Evolutionary conservation across 2,329 filamentous ascomycete genomes (phyloP).

Genomic region (Phialocephala subalpina): DNA sequence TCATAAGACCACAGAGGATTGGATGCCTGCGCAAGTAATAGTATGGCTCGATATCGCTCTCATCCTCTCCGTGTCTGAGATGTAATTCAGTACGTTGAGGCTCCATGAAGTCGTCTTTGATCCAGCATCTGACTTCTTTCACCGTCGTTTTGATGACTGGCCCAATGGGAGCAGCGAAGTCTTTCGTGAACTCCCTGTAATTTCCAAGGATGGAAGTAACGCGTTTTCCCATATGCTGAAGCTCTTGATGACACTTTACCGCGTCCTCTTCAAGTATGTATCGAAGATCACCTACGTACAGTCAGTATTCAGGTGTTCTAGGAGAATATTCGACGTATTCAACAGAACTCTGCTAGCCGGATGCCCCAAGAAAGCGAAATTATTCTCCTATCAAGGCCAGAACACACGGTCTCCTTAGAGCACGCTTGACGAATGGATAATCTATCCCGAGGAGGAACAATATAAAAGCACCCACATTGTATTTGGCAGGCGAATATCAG

Average conservation of each 20-base stretch:
- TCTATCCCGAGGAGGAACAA: no score
- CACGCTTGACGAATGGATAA: no score
- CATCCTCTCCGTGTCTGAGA: constrained; percentile 6
- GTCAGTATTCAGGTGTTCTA: not conserved
- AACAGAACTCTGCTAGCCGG: no score
- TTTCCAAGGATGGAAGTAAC: constrained; percentile 14
- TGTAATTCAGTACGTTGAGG: constrained; percentile 10
- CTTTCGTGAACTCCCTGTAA: constrained; percentile 21
- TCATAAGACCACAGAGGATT: constrained; percentile 28
- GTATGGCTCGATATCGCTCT: constrained; percentile 13
- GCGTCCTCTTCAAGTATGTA: constrained; percentile 41
- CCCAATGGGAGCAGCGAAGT: constrained; percentile 4
- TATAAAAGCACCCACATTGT: constrained; percentile 27
- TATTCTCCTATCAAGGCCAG: no score
- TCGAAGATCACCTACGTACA: constrained; percentile 38
- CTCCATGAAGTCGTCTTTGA: constrained; percentile 24
- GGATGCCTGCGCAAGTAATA: constrained; percentile 29
- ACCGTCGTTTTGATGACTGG: constrained; percentile 11
- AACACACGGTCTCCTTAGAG: no score
- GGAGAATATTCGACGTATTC: not conserved
- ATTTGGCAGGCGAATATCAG: constrained; percentile 44
- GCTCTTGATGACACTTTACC: constrained; percentile 21
- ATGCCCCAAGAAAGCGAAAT: no score
- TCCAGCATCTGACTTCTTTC: constrained; percentile 30
- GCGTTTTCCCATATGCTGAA: constrained; percentile 21